Base-by-base conservation (phyloP, 768 basidiomycete species). In the Tulasnella sp. region DNA sequence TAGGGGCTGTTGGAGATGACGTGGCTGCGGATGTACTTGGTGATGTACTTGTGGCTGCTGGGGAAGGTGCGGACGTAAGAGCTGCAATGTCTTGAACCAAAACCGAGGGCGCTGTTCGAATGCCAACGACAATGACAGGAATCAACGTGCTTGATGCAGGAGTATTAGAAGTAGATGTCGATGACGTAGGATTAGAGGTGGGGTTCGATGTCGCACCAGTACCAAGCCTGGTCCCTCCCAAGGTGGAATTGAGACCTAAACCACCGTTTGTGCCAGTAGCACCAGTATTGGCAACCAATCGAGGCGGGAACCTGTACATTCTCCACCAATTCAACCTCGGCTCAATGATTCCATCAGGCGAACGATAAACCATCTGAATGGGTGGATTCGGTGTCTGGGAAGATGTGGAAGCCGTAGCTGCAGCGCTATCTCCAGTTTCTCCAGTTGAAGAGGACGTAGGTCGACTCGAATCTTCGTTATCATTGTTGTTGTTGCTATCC, bases 281-380 rank as follows among this genome's bases (percentile, higher is more conserved):
- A 15, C 25, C 4, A 4, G 43, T 35, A 19, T 35, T 37, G 8
- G 41, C 39, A n/a, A 54, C 53, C 2, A 25, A 22, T 28, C 55
- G 53, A 12, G 55, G 20, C n/a, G 55, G 55, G 55, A 56, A 56
- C 10, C 53, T 41, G 34, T 27, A 56, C 53, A 56, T 56, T 41
- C 55, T 55, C 55, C 55, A 56, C 55, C 55, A 56, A 33, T 56
- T 56, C 43, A 56, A 33, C 19, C 56, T 40, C 27, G 41, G 34
- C 19, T 56, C 55, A 37, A 55, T 51, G 3, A 51, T 29, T 16
- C 49, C 49, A 28, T 51, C 49, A 5, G 49, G 37, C 16, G 49
- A 28, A 9, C 49, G 49, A 31, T 51, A 29, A 13, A 51, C 27
- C 24, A 48, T 16, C 10, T 22, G 40, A 22, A 20, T 9, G 10